phyloP scores from a whole-genome alignment of 192 early-diverging fungal species.

The Rhizophagus prolifer region DNA sequence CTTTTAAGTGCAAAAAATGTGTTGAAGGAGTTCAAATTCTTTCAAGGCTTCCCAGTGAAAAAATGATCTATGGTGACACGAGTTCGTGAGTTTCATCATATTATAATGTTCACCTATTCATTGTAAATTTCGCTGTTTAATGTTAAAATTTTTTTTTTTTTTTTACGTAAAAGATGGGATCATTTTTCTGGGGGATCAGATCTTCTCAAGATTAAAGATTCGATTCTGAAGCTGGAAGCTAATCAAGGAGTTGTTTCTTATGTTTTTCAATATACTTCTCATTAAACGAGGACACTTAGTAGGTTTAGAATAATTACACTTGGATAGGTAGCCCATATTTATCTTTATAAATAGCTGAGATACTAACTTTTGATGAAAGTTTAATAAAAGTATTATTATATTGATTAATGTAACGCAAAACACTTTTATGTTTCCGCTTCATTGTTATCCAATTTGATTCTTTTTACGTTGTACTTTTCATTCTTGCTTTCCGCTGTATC shows the following conservation, averaged over 20 bases:
- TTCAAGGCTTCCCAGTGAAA: constrained; percentile 49
- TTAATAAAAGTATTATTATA: too few species aligned
- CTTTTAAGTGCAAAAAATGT: constrained; percentile 94
- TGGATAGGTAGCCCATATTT: too few species aligned
- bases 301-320: neutral
- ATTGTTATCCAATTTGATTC: constrained; percentile 15
- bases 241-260: constrained; percentile 64
- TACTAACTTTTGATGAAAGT: too few species aligned
- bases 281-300: constrained; percentile 29
- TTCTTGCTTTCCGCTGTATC: constrained; percentile 6
- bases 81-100: constrained; percentile 49
- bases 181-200: constrained; percentile 62
- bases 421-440: neutral
- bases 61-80: constrained; percentile 76
- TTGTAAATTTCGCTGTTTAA: neutral
- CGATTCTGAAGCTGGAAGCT: constrained; percentile 60
- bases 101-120: neutral
- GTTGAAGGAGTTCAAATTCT: constrained; percentile 78
- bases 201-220: constrained; percentile 58
- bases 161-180: constrained; percentile 60
- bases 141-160: neutral
- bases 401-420: too few species aligned
- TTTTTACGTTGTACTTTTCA: constrained; percentile 22
- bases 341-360: too few species aligned
- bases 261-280: constrained; percentile 79